Percentiles rank a stretch among this genome's conserved stretches.
These are phyloP conservation scores for Bruguiera gymnorhiza DNA, from an alignment of 345 rosid species.

Conservation along the genomic window DNA sequence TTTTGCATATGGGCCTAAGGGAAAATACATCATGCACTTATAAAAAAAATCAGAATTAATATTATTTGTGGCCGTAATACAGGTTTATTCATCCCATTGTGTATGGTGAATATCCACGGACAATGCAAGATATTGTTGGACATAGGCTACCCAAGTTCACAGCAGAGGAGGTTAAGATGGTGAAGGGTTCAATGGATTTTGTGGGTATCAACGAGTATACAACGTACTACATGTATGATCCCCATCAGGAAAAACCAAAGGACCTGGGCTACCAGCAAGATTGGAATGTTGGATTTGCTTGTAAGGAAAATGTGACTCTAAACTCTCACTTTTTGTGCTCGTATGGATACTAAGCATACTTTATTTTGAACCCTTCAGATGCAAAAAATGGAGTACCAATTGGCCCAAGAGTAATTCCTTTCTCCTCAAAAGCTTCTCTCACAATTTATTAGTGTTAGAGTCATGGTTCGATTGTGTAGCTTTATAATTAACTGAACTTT, in stretches of 20 bases:
- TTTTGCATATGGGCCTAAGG: too few relatives aligned
- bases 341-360: not conserved
- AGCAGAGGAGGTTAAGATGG: constrained; percentile 64
- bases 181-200: constrained; percentile 85
- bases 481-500: not conserved
- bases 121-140: constrained; percentile 74
- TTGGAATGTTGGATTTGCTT: constrained; percentile 74
- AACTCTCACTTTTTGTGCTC: not conserved
- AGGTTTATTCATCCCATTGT: constrained; percentile 95
- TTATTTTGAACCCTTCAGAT: constrained; percentile 39
- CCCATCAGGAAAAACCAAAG: constrained; percentile 45
- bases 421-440: too few relatives aligned
- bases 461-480: too few relatives aligned
- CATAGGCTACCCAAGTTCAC: constrained; percentile 82
- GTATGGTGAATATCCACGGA: constrained; percentile 86
- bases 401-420: constrained; percentile 62
- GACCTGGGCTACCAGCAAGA: constrained; percentile 79
- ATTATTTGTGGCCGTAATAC: not conserved
- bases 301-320: constrained; percentile 40
- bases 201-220: constrained; percentile 94
- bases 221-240: constrained; percentile 62
- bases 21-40: too few relatives aligned
- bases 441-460: too few relatives aligned
- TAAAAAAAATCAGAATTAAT: too few relatives aligned
- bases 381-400: constrained; percentile 61